Evolutionary conservation across 768 basidiomycete species (phyloP), one percentile per base, ranked within the genome.

Genomic region (Neoboletus brunneissimus): DNA sequence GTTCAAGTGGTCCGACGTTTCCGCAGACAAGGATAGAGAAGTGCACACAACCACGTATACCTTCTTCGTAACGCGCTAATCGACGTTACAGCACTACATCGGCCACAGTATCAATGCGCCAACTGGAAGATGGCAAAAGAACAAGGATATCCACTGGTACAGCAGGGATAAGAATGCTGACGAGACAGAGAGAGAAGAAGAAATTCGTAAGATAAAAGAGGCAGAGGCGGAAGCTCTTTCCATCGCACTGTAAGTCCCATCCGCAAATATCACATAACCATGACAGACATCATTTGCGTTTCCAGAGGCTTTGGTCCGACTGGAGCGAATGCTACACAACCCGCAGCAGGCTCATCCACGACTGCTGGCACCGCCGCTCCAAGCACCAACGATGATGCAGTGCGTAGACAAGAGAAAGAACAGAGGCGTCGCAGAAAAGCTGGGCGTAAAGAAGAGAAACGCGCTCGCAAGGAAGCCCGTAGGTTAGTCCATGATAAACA

Each of bases 121-220:
- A 0, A 91, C 91, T 1, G 95, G 95, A 2, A 79, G 95, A 46
- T 98, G 95, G 95, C 95, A 97, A 75, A 95, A 95, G 75, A 93
- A 94, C 76, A 94, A 95, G 70, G 95, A 98, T 66, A 76, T 98
- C 16, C 94, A 96, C 65, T 98, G 95, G 95, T 98, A 96, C 68
- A 83, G 77, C 64, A 85, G 94, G 29, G 91, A 94, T 5, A 27
- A 58, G 34, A 65, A 68, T 2, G 59, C 65, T 15, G 63, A 62
- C 4, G 82, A 82, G 15, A 69, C 70, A 12, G 83, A 84, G 58
- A 77, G 82, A 53, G 64, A 51, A 0, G 92, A 88, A 58, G 95
- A 98, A 75, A 87, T 97, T 32, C 75, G 82, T 54, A 83, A 80
- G 64, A 69, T 97, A 60, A 96, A 97, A 70, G 89, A 94, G 66